Percentiles rank a stretch among this genome's conserved stretches.
Conservation (phyloP, 2,329 filamentous ascomycete species). For the Penicillium fuscoglaucum region DNA sequence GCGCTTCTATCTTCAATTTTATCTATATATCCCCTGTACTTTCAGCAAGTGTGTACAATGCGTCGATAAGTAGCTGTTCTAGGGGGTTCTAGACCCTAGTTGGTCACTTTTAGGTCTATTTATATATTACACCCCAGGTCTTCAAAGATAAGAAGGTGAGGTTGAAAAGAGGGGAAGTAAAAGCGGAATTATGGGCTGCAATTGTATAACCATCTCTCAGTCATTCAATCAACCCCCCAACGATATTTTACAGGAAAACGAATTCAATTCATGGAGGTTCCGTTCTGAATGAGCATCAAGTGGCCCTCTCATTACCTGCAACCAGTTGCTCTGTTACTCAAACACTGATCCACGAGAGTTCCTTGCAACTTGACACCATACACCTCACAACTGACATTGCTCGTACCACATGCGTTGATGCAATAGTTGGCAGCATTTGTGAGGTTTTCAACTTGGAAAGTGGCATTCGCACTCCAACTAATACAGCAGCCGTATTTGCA, state of each 20-base stretch:
- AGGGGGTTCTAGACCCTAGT: no score
- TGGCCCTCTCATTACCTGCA: background rate
- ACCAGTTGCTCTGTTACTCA: background rate
- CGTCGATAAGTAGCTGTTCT: no score
- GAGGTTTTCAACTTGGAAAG: background rate
- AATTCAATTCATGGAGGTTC: background rate
- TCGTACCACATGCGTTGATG: background rate
- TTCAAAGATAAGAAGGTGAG: no score
- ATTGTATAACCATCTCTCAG: background rate
- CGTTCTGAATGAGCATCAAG: background rate
- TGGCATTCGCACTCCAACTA: background rate
- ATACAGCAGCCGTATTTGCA: background rate
- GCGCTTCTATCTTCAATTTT: no score
- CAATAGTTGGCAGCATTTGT: background rate
- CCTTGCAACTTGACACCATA: background rate
- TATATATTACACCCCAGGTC: no score
- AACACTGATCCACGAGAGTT: background rate
- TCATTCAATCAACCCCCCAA: background rate
- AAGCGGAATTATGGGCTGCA: background rate
- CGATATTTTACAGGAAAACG: background rate
- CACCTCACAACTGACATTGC: background rate
- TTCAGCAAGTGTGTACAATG: background rate
- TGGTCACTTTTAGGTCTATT: no score
- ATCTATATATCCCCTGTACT: no score
- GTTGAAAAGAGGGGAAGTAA: no score